Base-by-base conservation (phyloP, 2,329 filamentous ascomycete genomes). In the Fusarium sp. region DNA sequence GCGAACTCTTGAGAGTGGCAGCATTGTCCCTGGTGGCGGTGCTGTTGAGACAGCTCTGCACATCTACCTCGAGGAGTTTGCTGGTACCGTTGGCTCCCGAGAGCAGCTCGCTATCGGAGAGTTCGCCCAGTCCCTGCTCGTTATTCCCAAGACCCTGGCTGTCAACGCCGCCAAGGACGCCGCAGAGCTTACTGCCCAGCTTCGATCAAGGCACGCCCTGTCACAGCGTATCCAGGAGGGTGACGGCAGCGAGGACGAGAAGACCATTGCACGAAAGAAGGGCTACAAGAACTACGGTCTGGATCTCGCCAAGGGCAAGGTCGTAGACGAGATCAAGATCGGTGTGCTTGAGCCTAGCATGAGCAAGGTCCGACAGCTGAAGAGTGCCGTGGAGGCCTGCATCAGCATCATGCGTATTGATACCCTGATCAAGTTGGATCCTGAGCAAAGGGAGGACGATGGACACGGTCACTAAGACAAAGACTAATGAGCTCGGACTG, bases 381-480 rank as follows among this genome's bases (percentile, higher is more conserved):
- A 99, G 91, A 97, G 92, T 82, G 96, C 96, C 30, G 96, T 99
- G 50, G 96, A 99, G 84, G 96, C 96, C 57, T 98, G 96, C 81
- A 97, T 99, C 81, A 92, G 94, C 77, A 98, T 99, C 80, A 98
- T 99, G 96, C 89, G 96, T 77, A 99, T 99, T 79, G 96, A 99
- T 84, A 98, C 96, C 71, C 86, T 99, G 82, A 98, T 99, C 83
- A 97, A 97, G 85, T 84, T 99, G 80, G 96, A 99, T 85, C 94
- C 94, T 18, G 94, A 97, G 70, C 68, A 70, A 84, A 88, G 91
- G 84, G 86, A 89, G 76, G 88, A 88, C 72, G 92, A 97, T 82
- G 94, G 93, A 59, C 93, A 97, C 82, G 93, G 91, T 56, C 93
- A 97, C 83, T 96, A 71, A 65, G 69, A 65, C 55, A 53, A 69